These are phyloP conservation scores for Nissolia schottii DNA, from an alignment of 306 rosid genomes.

Conservation along the genomic window DNA sequence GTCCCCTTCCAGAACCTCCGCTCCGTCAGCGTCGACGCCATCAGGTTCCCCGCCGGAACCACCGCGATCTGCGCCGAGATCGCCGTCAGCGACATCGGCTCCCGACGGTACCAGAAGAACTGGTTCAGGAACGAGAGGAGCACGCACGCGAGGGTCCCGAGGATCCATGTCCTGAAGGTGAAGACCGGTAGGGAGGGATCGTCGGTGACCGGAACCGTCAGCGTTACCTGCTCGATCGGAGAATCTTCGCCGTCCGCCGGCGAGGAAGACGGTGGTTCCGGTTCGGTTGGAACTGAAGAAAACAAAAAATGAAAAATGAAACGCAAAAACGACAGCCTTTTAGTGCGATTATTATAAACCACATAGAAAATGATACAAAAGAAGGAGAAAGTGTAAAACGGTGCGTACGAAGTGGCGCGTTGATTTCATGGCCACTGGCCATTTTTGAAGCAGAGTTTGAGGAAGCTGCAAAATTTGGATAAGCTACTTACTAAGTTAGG, in stretches of 20 bases:
- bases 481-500: too few relatives aligned
- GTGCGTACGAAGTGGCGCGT: slow-evolving; percentile 43
- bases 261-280: not conserved
- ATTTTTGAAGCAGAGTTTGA: not conserved
- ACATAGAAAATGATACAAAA: not conserved
- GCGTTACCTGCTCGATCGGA: slow-evolving; percentile 51
- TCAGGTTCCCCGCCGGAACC: slow-evolving; percentile 55
- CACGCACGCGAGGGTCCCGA: slow-evolving; percentile 49
- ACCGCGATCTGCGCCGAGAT: slow-evolving; percentile 70
- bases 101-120: slow-evolving; percentile 64
- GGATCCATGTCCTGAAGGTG: slow-evolving; percentile 64
- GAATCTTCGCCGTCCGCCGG: slow-evolving; percentile 27
- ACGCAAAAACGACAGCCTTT: not conserved
- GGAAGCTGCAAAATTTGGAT: not conserved
- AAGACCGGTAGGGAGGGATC: slow-evolving; percentile 50
- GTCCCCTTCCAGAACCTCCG: slow-evolving; percentile 46
- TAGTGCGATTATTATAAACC: not conserved
- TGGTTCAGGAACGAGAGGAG: slow-evolving; percentile 69
- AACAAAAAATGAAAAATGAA: too few relatives aligned
- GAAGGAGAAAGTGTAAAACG: not conserved
- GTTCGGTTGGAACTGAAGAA: slow-evolving; percentile 30
- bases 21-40: slow-evolving; percentile 47
- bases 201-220: slow-evolving; percentile 53
- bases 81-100: slow-evolving; percentile 57
- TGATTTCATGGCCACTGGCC: slow-evolving; percentile 33